Percentiles rank a stretch among this genome's conserved stretches.
phyloP scores from a whole-genome alignment of 2,329 filamentous ascomycete genomes.

The Fulvia fulva region DNA sequence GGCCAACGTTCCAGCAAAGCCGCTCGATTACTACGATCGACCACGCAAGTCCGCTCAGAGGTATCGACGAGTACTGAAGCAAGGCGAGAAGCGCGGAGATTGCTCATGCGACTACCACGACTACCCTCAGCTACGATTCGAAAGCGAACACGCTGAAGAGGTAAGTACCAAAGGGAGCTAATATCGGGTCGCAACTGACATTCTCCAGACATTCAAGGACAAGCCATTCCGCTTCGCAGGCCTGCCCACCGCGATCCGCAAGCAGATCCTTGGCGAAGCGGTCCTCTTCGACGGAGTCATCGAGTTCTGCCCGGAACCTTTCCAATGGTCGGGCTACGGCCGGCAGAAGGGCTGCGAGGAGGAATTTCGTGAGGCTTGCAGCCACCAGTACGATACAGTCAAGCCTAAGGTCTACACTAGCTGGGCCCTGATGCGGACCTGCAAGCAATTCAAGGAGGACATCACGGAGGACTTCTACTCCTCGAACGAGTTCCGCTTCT shows the following conservation, averaged over 20 bases:
- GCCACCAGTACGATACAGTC: neutral
- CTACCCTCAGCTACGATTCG: neutral
- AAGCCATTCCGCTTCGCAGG: slow-evolving; percentile 5
- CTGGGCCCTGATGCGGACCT: slow-evolving; percentile 8
- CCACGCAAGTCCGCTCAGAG: neutral
- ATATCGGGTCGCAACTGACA: neutral
- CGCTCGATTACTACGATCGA: neutral
- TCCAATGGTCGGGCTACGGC: neutral
- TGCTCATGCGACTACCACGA: slow-evolving; percentile 5
- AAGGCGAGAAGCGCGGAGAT: neutral
- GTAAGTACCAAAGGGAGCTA: too few species aligned
- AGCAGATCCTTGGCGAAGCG: slow-evolving; percentile 3
- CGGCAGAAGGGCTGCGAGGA: neutral
- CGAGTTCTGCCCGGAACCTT: slow-evolving; percentile 5
- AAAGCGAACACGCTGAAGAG: neutral
- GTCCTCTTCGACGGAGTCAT: slow-evolving; percentile 1
- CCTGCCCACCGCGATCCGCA: slow-evolving; percentile 4
- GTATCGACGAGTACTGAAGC: neutral
- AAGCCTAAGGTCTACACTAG: neutral
- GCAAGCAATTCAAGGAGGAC: slow-evolving; percentile 36
- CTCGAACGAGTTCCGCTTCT: slow-evolving; percentile 40
- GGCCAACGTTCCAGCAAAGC: neutral
- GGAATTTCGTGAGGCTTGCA: neutral
- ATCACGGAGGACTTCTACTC: slow-evolving; percentile 43
- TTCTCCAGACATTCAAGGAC: neutral